A percentile compares a stretch with the other conserved stretches of the same genome.
Conservation (phyloP, 192 early-diverging fungal species). For the Thoreauomyces humboldtii region DNA sequence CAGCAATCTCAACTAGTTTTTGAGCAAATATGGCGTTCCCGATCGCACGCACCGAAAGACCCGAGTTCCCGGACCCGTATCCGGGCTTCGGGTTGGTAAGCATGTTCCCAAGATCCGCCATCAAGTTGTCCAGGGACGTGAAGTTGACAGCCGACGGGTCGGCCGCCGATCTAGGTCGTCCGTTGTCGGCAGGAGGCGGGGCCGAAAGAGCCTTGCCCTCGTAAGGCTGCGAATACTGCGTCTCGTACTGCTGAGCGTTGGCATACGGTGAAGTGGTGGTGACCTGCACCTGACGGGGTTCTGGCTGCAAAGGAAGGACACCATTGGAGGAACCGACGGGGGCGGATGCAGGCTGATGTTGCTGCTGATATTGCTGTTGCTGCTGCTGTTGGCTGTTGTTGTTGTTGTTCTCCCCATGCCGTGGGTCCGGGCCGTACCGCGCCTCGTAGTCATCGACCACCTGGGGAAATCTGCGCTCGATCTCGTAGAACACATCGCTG, state of each 20-base stretch:
- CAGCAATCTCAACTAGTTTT: too few species aligned
- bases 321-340: neutral
- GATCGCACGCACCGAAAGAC: too few species aligned
- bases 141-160: constrained; percentile 38
- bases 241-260: constrained; percentile 19
- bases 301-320: constrained; percentile 7
- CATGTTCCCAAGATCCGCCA: constrained; percentile 73
- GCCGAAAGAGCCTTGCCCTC: constrained; percentile 18
- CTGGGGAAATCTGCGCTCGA: constrained; percentile 54
- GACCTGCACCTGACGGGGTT: constrained; percentile 19
- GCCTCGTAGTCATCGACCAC: constrained; percentile 28
- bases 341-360: neutral
- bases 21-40: too few species aligned
- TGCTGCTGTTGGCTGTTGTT: neutral
- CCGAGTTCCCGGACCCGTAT: too few species aligned
- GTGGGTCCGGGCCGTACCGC: constrained; percentile 12
- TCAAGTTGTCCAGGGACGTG: constrained; percentile 67
- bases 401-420: neutral
- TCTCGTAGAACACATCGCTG: constrained; percentile 74
- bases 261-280: constrained; percentile 9
- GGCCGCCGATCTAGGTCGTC: neutral
- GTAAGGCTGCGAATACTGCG: constrained; percentile 22
- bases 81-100: constrained; percentile 35
- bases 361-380: constrained; percentile 10
- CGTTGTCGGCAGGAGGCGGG: neutral